Base-by-base conservation (phyloP, 257 asterid species). In the Euphrasia confusa region DNA sequence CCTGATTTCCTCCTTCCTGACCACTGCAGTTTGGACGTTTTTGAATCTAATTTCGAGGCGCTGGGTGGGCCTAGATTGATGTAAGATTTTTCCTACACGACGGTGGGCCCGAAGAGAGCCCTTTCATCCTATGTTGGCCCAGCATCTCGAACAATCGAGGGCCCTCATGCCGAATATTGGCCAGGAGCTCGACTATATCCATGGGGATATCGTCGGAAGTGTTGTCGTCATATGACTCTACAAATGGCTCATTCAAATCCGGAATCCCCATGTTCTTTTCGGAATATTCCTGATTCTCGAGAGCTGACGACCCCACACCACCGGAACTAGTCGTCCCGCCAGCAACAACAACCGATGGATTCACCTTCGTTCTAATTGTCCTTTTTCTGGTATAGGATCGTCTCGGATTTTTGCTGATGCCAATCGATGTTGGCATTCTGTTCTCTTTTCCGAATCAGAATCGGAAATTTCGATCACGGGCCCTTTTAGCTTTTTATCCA, bases 161-260 rank as follows among this genome's bases (percentile, higher is more conserved):
- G 79, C 80, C 68, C 89, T 90, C 96, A 3, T 71, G 83, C 66
- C 84, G 89, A 57, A 85, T 77, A 76, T 67, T 72, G 50, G 95
- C 96, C 77, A 87, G 68, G 11, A 84, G 79, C 61, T 87, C 95
- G 10, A 85, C 96, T 55, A 90, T 80, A 53, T 85, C 97, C 97
- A 87, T 87, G 0, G 94, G 93, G 40, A 84, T 79, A 47, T 81
- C 94, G 65, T 88, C 95, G 9, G 80, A 66, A 24, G n/a, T n/a
- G n/a, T n/a, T n/a, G n/a, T n/a, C n/a, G n/a, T n/a, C n/a, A n/a
- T n/a, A n/a, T n/a, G n/a, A n/a, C n/a, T 65, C 76, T 2, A 66
- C 33, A 69, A 76, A 65, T 3, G 81, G 37, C 80, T 75, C 80
- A 10, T 81, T 81, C 32, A 81, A 75, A 66, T 81, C 87, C 0